Conservation (phyloP, 768 basidiomycete species). For the Lenzites betulinus region DNA sequence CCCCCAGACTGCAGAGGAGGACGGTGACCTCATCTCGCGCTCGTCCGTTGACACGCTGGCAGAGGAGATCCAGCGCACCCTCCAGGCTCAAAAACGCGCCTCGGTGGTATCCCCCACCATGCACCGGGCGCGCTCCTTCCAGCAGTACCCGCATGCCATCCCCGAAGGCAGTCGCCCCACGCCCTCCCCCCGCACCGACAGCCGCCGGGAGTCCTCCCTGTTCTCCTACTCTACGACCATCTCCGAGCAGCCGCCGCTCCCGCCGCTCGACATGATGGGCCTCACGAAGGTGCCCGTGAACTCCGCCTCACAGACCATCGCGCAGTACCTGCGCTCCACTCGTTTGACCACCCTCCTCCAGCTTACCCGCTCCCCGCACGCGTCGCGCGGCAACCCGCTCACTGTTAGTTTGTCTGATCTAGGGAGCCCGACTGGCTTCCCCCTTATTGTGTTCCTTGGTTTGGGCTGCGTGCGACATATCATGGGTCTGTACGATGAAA, state of each 20-base stretch:
- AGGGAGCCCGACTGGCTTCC: slow-evolving; percentile 81
- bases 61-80: slow-evolving; percentile 73
- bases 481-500: slow-evolving; percentile 94
- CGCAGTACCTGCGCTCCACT: slow-evolving; percentile 84
- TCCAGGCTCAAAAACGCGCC: slow-evolving; percentile 55
- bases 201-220: slow-evolving; percentile 29
- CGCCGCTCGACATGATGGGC: slow-evolving; percentile 30
- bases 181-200: slow-evolving; percentile 24
- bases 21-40: slow-evolving; percentile 67
- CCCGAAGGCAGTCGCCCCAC: slow-evolving; percentile 21
- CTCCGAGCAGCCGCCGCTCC: slow-evolving; percentile 29
- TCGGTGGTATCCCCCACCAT: slow-evolving; percentile 39
- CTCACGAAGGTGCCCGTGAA: slow-evolving; percentile 49
- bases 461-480: slow-evolving; percentile 93
- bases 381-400: slow-evolving; percentile 70
- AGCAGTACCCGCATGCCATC: slow-evolving; percentile 25
- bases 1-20: slow-evolving; percentile 53
- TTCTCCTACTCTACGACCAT: slow-evolving; percentile 29
- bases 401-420: slow-evolving; percentile 93
- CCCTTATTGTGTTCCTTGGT: slow-evolving; percentile 90
- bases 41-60: slow-evolving; percentile 89
- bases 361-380: slow-evolving; percentile 79
- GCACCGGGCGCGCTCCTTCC: slow-evolving; percentile 32
- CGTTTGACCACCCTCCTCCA: slow-evolving; percentile 80
- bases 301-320: slow-evolving; percentile 67